phyloP scores from a whole-genome alignment of 1,284 basidiomycete genomes.

The Leccinum griseonigrum region DNA sequence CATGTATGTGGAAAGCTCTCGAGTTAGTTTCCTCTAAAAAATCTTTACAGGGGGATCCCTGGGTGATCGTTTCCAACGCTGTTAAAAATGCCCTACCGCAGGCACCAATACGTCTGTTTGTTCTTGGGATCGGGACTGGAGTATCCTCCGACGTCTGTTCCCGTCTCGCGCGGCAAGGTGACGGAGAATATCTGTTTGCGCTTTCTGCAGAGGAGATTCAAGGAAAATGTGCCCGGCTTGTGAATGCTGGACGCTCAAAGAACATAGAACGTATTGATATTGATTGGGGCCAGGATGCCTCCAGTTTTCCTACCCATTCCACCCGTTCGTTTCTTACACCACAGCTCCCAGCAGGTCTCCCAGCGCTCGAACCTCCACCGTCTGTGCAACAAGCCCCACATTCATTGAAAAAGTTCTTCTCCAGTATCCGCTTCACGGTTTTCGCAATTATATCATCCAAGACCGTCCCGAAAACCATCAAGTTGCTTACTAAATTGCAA shows the following conservation, averaged over 20 bases:
- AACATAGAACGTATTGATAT: constrained; percentile 44
- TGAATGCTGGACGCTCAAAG: constrained; percentile 47
- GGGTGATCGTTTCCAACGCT: constrained; percentile 29
- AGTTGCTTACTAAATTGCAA: constrained; percentile 38
- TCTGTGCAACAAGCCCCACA: constrained; percentile 45
- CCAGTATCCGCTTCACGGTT: constrained; percentile 44
- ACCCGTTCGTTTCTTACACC: not conserved
- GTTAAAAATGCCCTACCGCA: constrained; percentile 23
- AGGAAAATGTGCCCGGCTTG: constrained; percentile 46
- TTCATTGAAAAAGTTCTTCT: constrained; percentile 40
- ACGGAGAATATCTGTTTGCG: constrained; percentile 48
- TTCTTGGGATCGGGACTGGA: constrained; percentile 51
- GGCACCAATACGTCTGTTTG: constrained; percentile 47
- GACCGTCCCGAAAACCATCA: constrained; percentile 39
- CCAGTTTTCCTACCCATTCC: not conserved
- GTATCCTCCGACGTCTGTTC: constrained; percentile 52
- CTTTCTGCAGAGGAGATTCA: constrained; percentile 43
- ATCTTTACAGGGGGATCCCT: constrained; percentile 9
- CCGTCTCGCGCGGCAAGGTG: constrained; percentile 48
- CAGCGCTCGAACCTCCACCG: constrained; percentile 33
- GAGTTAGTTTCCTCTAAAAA: no score
- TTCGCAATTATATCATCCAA: constrained; percentile 43
- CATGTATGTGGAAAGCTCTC: constrained; percentile 10
- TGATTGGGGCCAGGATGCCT: constrained; percentile 40
- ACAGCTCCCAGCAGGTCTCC: constrained; percentile 9